Conservation (phyloP, 352 stramenopile species). For the Pythium chondricola region DNA sequence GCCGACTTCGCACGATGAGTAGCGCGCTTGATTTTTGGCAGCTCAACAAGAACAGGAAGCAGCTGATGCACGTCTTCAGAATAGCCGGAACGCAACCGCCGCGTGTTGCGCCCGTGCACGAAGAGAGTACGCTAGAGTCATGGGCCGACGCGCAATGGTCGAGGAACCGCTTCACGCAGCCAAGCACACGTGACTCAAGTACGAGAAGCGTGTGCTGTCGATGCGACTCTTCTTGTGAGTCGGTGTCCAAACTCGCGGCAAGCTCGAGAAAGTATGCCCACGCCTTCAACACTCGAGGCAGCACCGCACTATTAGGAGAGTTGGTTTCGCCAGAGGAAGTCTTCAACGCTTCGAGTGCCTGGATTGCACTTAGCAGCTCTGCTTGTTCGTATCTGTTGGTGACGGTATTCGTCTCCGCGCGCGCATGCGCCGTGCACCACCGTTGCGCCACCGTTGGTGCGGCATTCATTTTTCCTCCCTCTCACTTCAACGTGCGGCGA, state of each 20-base stretch:
- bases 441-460: not conserved
- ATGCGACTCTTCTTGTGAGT: not conserved
- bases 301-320: no score
- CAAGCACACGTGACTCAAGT: slow-evolving; percentile 16
- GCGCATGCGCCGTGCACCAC: not conserved
- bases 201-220: slow-evolving; percentile 1
- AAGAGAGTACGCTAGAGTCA: not conserved
- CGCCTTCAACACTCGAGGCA: slow-evolving; percentile 3
- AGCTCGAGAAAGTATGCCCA: slow-evolving; percentile 16
- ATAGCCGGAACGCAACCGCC: not conserved
- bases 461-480: not conserved
- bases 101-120: not conserved
- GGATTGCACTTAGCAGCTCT: slow-evolving; percentile 32
- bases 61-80: slow-evolving; percentile 15
- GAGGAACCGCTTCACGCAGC: slow-evolving; percentile 17
- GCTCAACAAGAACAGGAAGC: slow-evolving; percentile 37
- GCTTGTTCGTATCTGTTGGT: not conserved
- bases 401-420: not conserved
- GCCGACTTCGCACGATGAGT: slow-evolving; percentile 30
- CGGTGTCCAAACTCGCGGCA: not conserved
- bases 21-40: slow-evolving; percentile 23
- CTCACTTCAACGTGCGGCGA: slow-evolving; percentile 1
- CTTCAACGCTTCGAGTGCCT: slow-evolving; percentile 26
- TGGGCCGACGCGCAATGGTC: not conserved
- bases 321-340: no score